phyloP scores from a whole-genome alignment of 1,139 yeast species.

The Debaryomyces nepalensis region DNA sequence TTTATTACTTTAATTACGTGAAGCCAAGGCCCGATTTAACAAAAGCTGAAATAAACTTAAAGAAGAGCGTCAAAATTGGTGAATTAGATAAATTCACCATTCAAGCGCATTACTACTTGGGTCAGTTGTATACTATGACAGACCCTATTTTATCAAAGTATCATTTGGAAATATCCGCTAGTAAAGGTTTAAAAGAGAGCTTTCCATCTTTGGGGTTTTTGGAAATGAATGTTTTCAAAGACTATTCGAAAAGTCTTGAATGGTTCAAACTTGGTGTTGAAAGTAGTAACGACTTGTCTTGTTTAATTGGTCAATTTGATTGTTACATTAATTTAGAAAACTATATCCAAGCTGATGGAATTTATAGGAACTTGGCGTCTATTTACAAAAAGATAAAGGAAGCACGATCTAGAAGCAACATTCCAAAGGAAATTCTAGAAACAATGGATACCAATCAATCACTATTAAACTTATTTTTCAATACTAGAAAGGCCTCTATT shows the following conservation, averaged over 20 bases:
- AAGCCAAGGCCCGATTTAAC: constrained; percentile 51
- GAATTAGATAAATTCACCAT: constrained; percentile 57
- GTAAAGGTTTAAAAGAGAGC: constrained; percentile 75
- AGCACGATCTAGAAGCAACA: constrained; percentile 19
- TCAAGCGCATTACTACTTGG: constrained; percentile 78
- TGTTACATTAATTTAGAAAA: constrained; percentile 38
- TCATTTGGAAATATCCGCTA: constrained; percentile 77
- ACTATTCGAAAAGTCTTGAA: constrained; percentile 60
- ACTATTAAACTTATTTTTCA: constrained; percentile 36
- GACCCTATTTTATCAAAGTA: constrained; percentile 64
- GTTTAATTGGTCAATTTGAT: constrained; percentile 80
- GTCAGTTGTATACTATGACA: constrained; percentile 63
- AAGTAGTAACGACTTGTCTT: constrained; percentile 57
- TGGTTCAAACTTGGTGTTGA: constrained; percentile 88
- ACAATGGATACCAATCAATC: constrained; percentile 30
- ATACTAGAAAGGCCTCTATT: constrained; percentile 33
- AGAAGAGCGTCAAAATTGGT: constrained; percentile 62
- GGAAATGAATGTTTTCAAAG: constrained; percentile 69
- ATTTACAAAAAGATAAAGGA: constrained; percentile 29
- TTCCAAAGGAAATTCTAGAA: constrained; percentile 31
- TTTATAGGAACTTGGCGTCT: constrained; percentile 30
- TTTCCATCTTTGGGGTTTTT: constrained; percentile 78
- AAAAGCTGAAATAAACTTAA: constrained; percentile 61
- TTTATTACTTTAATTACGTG: constrained; percentile 52
- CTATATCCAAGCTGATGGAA: constrained; percentile 30